Evolutionary conservation across 495 filamentous ascomycete genomes (phyloP), one percentile per base, ranked within the genome.

Genomic region (Podospora pseudoanserina): DNA sequence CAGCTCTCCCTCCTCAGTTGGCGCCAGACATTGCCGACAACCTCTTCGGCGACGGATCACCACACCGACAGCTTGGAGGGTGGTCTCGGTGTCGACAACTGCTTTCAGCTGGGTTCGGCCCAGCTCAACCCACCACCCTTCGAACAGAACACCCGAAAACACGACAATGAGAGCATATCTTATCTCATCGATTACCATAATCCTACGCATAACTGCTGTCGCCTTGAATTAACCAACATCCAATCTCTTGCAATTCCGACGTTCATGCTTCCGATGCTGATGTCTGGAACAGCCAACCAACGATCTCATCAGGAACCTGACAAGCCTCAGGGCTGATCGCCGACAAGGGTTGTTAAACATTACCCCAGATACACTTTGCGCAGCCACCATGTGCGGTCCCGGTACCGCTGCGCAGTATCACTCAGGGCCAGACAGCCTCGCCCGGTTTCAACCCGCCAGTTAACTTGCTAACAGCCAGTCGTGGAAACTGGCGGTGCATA

Each of bases 301-400:
- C 19, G 61, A 63, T 63, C 28, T 44, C 9, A 32, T 32, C 61
- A 1, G 59, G 13, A 61, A 4, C 20, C 15, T 44, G 4, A 11
- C 16, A 19, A 63, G 26, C 63, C 66, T 60, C 57, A 39, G 18
- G 66, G 61, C 64, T 68, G 70, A 71, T 71, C 70, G 66, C 64
- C 70, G 64, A 65, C 66, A 59, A 66, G 69, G 69, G 65, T 58
- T 30, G 19, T 44, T 23, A 49, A 16, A 49, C 39, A 49, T 49
- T 49, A 49, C 39, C 39, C 39, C 39, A 49, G 39, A 49, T 49
- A 49, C 39, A 18, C 9, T 49, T 49, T 13, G 0, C 13, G 39
- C 39, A 49, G 39, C 39, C 39, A 49, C 39, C 39, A 49, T 49
- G 39, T 49, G 39, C 39, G 15, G 5, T 49, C 39, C 39, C 39